Base-by-base conservation (phyloP, 2,329 filamentous ascomycete species). In the Neofusicoccum sp. region DNA sequence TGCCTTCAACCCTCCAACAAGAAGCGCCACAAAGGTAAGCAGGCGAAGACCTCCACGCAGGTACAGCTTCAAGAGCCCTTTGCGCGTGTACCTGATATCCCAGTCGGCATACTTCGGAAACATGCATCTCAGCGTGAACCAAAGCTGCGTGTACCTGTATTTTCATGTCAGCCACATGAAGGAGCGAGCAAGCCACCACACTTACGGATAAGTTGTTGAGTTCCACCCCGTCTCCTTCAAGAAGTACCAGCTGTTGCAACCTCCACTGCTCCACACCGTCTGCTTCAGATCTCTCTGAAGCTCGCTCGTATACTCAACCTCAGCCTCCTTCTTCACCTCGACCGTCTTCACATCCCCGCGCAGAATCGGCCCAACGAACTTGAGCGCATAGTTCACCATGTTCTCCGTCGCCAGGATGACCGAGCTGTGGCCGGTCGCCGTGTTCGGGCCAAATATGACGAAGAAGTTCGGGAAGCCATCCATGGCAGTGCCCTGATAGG, bases 381-480 rank as follows among this genome's bases (percentile, higher is more conserved):
- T 83, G 8, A 89, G 68, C 0, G 81, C 79, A 68, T 83, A 86
- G 62, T 86, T 83, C 64, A 87, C 75, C 67, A 81, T 81, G 68
- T 87, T 88, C 65, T 89, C 86, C 3, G 78, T 77, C 0, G 84
- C 82, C 66, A 87, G 78, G 47, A 87, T 79, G 8, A 86, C 82
- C 11, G 80, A 84, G 0, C 78, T 82, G 69, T 89, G 86, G 0
- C 86, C 86, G 0, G 86, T 88, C 0, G 76, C 78, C 0, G 84
- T 82, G 67, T 89, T 89, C 0, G 86, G 86, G 0, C 86, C 86
- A 41, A 86, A 80, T 0, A 88, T 71, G 61, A 87, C 77, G 72
- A 88, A 88, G 66, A 88, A 84, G 67, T 89, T 89, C 2, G 86
- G 86, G 66, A 87, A 87, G 0, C 81, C 82, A 64, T 82, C 82